Evolutionary conservation across 805 yeast genomes (phyloP), one percentile per base, ranked within the genome.

Genomic region (Sporopachydermia lactativora): DNA sequence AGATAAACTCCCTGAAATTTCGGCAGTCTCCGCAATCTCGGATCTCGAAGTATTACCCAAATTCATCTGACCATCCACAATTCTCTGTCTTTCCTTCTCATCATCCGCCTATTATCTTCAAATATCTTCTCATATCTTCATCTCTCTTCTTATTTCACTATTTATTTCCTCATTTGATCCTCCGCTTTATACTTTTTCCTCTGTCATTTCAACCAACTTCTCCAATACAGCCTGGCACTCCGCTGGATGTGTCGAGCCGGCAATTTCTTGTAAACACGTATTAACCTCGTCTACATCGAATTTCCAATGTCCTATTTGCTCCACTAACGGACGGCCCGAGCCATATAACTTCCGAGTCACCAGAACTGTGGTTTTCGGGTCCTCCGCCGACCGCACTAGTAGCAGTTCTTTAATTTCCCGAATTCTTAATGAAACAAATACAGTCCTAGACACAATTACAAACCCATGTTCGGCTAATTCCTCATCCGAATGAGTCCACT

Each of bases 331-430:
- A 8, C n/a, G 8, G 13, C 13, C 8, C 8, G 31, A 24, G 8
- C 13, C 31, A 24, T 24, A 24, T 24, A 24, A n/a, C n/a, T 24
- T 24, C 31, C 31, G 31, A 24, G 31, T 8, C n/a, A 24, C 8
- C n/a, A 24, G n/a, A 8, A 24, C 8, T 8, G 31, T 24, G 8
- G n/a, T n/a, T n/a, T n/a, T 8, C n/a, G 31, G 31, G n/a, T 24
- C 31, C 8, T 8, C n/a, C 8, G n/a, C 13, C 8, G 31, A 24
- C n/a, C 31, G 8, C n/a, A 24, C 31, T 8, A 24, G 31, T 24
- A 24, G 13, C 31, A 24, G 31, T 15, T 36, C 39, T 36, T 36
- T 36, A 14, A 36, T 36, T n/a, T 36, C 39, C 17, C 39, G 18
- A 11, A 8, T 17, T 14, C 17, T 36, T n/a, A 36, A 36, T 14